These are phyloP conservation scores for Solanum chilense DNA, from an alignment of 257 asterid species.

Conservation along the genomic window DNA sequence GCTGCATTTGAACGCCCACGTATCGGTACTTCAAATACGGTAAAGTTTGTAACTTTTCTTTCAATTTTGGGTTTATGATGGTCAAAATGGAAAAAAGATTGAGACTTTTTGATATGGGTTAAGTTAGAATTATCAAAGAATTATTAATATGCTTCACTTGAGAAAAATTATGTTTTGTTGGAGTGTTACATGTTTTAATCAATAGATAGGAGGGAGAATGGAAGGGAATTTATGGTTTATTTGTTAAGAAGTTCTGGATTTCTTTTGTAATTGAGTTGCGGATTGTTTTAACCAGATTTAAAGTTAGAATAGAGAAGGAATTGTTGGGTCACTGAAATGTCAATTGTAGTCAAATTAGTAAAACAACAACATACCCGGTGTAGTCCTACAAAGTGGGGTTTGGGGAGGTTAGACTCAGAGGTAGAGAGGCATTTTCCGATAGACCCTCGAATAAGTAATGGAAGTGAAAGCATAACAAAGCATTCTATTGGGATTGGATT, in stretches of 20 bases:
- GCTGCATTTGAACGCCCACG: constrained; percentile 92
- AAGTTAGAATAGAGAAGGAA: background rate
- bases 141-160: background rate
- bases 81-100: background rate
- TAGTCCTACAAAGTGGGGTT: background rate
- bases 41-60: background rate
- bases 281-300: background rate
- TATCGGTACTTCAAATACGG: constrained; percentile 56
- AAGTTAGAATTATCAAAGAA: background rate
- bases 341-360: background rate
- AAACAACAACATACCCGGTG: background rate
- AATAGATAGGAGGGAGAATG: background rate
- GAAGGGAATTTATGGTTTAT: background rate
- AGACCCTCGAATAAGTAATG: background rate
- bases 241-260: background rate
- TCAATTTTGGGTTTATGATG: background rate
- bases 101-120: background rate
- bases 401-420: background rate
- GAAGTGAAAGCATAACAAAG: background rate
- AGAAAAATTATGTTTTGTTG: background rate
- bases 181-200: background rate
- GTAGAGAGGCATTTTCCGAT: background rate
- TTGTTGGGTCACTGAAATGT: background rate
- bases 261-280: background rate
- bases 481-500: background rate